These are phyloP conservation scores for Peltaster fructicola DNA, from an alignment of 2,329 filamentous ascomycete genomes.

Conservation along the genomic window DNA sequence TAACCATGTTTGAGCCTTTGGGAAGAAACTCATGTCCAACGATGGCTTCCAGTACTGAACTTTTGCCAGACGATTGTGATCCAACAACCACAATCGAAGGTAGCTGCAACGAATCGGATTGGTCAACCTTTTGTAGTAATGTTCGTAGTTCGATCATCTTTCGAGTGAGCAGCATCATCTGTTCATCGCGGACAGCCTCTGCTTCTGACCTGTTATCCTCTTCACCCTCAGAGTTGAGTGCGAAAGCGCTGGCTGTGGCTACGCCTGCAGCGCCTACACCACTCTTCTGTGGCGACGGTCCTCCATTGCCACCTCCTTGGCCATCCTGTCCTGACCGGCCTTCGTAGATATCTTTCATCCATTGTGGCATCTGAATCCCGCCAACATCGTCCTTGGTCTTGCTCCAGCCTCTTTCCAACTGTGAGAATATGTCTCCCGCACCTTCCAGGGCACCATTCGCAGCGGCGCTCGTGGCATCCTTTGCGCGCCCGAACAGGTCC, in stretches of 20 bases:
- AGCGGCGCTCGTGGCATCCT: conserved; percentile 49
- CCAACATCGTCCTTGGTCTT: conserved; percentile 51
- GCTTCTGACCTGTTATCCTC: conserved; percentile 45
- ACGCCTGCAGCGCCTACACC: conserved; percentile 40
- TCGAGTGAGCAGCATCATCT: conserved; percentile 98
- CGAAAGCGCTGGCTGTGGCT: conserved; percentile 61
- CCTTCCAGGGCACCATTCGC: conserved; percentile 55
- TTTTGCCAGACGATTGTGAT: conserved; percentile 95
- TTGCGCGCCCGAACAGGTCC: conserved; percentile 57
- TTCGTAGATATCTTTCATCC: conserved; percentile 51
- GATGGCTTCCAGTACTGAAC: conserved; percentile 88
- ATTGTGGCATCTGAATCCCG: conserved; percentile 42
- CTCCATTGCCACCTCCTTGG: conserved; percentile 18
- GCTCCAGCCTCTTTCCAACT: conserved; percentile 66
- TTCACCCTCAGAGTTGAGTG: conserved; percentile 48
- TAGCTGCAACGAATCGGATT: conserved; percentile 71
- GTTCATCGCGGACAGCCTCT: conserved; percentile 68
- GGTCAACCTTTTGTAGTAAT: conserved; percentile 77
- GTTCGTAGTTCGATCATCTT: conserved; percentile 99
- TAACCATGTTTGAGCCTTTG: conserved; percentile 98
- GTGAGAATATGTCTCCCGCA: conserved; percentile 56
- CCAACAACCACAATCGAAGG: conserved; percentile 99
- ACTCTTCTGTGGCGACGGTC: conserved; percentile 22
- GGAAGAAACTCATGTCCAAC: conserved; percentile 96
- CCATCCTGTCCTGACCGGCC: conserved; percentile 15